These are phyloP conservation scores for Cyclocybe aegerita DNA, from an alignment of 768 basidiomycete genomes.

Conservation along the genomic window DNA sequence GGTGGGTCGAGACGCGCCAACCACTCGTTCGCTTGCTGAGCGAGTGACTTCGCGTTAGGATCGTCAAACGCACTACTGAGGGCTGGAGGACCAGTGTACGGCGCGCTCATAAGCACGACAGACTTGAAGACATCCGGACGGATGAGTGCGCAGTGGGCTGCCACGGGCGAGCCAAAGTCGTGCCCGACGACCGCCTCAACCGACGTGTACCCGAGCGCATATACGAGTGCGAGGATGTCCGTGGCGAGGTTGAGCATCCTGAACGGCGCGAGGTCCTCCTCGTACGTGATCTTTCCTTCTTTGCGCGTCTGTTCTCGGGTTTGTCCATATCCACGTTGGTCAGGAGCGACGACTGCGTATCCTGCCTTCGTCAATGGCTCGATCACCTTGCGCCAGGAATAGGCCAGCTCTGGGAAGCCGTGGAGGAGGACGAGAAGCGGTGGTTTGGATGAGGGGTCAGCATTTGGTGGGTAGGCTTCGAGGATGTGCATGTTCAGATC, in stretches of 20 bases:
- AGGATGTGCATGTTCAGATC: constrained; percentile 54
- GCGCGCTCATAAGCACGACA: constrained; percentile 60
- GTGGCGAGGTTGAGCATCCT: constrained; percentile 49
- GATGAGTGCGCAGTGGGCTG: constrained; percentile 51
- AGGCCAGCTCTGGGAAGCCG: constrained; percentile 67
- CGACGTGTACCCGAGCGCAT: constrained; percentile 46
- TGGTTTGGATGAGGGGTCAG: constrained; percentile 18
- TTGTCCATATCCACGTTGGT: constrained; percentile 56
- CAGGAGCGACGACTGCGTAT: constrained; percentile 63
- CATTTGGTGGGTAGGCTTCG: constrained; percentile 37
- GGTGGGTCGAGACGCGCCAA: constrained; percentile 47
- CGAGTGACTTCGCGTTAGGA: constrained; percentile 8
- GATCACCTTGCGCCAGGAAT: constrained; percentile 64
- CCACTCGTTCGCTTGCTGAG: constrained; percentile 15
- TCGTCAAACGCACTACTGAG: constrained; percentile 15
- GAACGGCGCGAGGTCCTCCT: constrained; percentile 51
- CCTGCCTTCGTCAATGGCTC: constrained; percentile 47
- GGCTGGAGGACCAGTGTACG: constrained; percentile 48
- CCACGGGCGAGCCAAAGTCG: constrained; percentile 57
- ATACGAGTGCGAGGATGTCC: constrained; percentile 52
- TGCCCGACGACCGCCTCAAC: constrained; percentile 57
- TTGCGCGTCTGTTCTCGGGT: constrained; percentile 21
- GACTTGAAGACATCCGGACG: constrained; percentile 56
- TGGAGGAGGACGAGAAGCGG: constrained; percentile 60
- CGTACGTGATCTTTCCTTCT: constrained; percentile 30